Evolutionary conservation across 2,329 filamentous ascomycete species (phyloP).

Genomic region (Penicillium sp.): DNA sequence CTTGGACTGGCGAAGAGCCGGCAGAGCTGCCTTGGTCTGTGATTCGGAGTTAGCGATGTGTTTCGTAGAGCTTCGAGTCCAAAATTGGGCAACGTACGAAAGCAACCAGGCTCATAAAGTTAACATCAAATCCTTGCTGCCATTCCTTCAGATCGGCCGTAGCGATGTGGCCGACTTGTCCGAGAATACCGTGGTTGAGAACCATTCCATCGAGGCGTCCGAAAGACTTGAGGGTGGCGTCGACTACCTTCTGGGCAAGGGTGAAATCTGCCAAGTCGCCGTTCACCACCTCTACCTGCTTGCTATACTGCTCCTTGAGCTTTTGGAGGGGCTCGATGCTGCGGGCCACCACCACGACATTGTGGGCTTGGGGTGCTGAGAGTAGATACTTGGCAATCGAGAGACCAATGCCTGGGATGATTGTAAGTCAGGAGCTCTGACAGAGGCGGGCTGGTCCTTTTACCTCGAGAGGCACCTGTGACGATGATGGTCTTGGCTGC

Average conservation of each 20-base stretch:
- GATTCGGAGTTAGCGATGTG: background rate
- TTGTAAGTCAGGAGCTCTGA: constrained; percentile 1
- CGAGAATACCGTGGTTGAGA: constrained; percentile 78
- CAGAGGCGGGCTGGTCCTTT: background rate
- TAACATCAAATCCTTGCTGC: constrained; percentile 71
- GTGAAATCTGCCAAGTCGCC: constrained; percentile 54
- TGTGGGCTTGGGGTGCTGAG: constrained; percentile 45
- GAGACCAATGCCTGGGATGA: constrained; percentile 54
- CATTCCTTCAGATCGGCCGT: constrained; percentile 68
- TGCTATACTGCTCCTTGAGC: constrained; percentile 50
- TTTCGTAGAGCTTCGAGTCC: background rate
- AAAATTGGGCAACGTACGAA: constrained; percentile 53
- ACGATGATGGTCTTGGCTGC: constrained; percentile 64
- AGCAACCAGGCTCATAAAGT: constrained; percentile 77
- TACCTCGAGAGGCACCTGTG: constrained; percentile 61
- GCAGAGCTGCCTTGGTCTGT: constrained; percentile 30
- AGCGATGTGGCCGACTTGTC: constrained; percentile 66
- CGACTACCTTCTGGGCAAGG: constrained; percentile 57
- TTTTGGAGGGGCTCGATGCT: constrained; percentile 50
- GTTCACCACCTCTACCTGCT: constrained; percentile 52
- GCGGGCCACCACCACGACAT: constrained; percentile 56
- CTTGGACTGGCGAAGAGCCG: constrained; percentile 30
- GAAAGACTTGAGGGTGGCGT: constrained; percentile 62
- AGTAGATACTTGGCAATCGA: constrained; percentile 58
- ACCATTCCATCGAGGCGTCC: constrained; percentile 73